Percentiles rank a stretch among this genome's conserved stretches.
These are phyloP conservation scores for Barbarea vulgaris DNA, from an alignment of 345 rosid species.

Conservation along the genomic window DNA sequence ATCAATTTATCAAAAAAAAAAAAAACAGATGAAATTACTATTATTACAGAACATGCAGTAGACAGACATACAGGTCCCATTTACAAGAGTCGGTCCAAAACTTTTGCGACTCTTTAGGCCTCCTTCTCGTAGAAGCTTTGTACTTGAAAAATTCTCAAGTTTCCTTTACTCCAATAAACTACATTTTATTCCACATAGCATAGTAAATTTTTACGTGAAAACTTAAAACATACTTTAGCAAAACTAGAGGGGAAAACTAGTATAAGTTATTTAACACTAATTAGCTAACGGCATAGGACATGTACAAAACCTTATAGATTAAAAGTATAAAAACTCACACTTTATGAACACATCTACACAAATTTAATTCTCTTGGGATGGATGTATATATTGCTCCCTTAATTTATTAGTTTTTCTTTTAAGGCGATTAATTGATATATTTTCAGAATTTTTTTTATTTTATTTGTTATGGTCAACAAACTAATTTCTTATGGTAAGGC, in stretches of 20 bases:
- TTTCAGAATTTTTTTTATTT: background rate
- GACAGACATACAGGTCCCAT: conserved; percentile 17
- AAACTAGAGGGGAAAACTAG: background rate
- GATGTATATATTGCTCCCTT: background rate
- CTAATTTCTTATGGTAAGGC: background rate
- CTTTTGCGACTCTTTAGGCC: conserved; percentile 22
- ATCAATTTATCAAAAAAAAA: background rate
- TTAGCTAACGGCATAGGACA: background rate
- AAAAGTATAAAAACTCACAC: background rate
- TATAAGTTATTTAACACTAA: background rate
- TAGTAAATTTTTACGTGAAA: background rate
- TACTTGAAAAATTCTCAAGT: background rate
- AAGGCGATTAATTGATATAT: background rate
- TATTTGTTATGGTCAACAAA: background rate
- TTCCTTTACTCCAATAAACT: background rate
- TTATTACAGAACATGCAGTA: background rate
- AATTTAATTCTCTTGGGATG: background rate
- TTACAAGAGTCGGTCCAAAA: conserved; percentile 16
- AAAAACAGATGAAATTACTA: background rate
- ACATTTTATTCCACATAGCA: background rate
- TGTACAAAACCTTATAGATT: background rate
- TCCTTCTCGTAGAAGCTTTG: background rate
- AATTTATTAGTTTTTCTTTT: background rate
- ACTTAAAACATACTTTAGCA: background rate
- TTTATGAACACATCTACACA: background rate